Base-by-base conservation (phyloP, 345 rosid species). In the Eucalyptus pauciflora region DNA sequence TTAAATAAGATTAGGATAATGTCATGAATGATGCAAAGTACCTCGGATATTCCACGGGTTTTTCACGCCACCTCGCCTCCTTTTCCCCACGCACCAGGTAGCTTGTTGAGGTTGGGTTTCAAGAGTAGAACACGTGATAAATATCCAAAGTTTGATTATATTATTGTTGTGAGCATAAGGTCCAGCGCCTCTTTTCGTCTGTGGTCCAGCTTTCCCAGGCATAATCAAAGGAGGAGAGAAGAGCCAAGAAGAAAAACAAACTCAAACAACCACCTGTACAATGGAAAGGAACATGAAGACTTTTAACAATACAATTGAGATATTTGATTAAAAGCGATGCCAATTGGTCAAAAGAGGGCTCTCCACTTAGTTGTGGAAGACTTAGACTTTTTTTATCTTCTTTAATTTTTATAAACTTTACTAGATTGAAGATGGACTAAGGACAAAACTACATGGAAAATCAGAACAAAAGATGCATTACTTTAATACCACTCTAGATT, bases 91-190 rank as follows among this genome's bases (percentile, higher is more conserved):
- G 79, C 69, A 89, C 90, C 33, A 91, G 97, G 92, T 97, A 93
- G 93, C 99, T 95, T 95, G 98, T 93, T 91, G 92, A 50, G 92
- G 94, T 95, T 67, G 91, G 94, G 92, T 93, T 94, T 94, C 92
- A 91, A 93, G 48, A 41, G 45, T 76, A 41, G 85, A 87, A 60
- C 91, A 88, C 95, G 93, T 96, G 89, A 88, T 86, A 16, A 24
- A 92, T 79, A 87, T 89, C 89, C 86, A 90, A 87, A 80, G 86
- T 58, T 54, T 83, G 58, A 87, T 76, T 27, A 24, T 51, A 87
- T 37, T 51, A 69, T 64, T 51, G 87, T 51, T 20, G 18, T 5
- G 62, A 52, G 60, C 45, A 49, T 51, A 29, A 60, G 17, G 87
- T 86, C 64, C 46, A 11, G 67, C 29, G 62, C 46, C 20, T 25